A percentile compares a stretch with the other conserved stretches of the same genome.
These are phyloP conservation scores for Arthroderma uncinatum DNA, from an alignment of 2,329 filamentous ascomycete species.

Conservation along the genomic window DNA sequence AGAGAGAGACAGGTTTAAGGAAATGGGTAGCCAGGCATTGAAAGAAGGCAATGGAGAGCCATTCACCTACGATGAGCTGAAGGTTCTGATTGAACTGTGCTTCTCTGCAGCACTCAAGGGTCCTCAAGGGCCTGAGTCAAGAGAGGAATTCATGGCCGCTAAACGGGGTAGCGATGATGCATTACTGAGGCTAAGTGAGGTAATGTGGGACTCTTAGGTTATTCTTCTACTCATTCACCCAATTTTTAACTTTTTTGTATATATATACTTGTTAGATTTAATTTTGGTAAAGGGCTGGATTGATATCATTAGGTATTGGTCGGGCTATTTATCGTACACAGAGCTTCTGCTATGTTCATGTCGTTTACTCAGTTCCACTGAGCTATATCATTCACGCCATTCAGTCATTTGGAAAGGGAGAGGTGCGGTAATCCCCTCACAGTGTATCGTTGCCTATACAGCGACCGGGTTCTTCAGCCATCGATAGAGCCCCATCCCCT, in stretches of 20 bases:
- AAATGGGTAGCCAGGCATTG: conserved; percentile 26
- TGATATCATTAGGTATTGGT: not conserved
- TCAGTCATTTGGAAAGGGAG: no score
- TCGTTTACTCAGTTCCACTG: not conserved
- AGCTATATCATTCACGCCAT: not conserved
- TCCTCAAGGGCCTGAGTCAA: conserved; percentile 29
- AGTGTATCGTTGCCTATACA: not conserved
- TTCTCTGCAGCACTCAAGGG: conserved; percentile 36
- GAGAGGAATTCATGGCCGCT: conserved; percentile 37
- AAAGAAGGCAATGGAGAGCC: conserved; percentile 32
- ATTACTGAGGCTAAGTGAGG: conserved; percentile 35
- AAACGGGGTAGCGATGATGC: conserved; percentile 37
- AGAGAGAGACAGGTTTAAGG: conserved; percentile 31
- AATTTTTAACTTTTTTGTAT: not conserved
- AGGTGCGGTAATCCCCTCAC: no score
- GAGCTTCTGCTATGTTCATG: not conserved
- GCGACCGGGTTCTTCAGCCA: not conserved
- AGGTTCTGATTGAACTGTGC: conserved; percentile 36
- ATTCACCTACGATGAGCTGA: conserved; percentile 37
- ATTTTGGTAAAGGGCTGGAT: not conserved
- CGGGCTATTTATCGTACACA: not conserved
- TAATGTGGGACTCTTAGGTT: conserved; percentile 38
- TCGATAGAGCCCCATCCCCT: not conserved
- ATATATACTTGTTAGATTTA: not conserved
- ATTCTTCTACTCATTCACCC: not conserved